A percentile compares a stretch with the other conserved stretches of the same genome.
These are phyloP conservation scores for Elymus sibiricus DNA, from an alignment of 176 grass and related monocot genomes.

Conservation along the genomic window DNA sequence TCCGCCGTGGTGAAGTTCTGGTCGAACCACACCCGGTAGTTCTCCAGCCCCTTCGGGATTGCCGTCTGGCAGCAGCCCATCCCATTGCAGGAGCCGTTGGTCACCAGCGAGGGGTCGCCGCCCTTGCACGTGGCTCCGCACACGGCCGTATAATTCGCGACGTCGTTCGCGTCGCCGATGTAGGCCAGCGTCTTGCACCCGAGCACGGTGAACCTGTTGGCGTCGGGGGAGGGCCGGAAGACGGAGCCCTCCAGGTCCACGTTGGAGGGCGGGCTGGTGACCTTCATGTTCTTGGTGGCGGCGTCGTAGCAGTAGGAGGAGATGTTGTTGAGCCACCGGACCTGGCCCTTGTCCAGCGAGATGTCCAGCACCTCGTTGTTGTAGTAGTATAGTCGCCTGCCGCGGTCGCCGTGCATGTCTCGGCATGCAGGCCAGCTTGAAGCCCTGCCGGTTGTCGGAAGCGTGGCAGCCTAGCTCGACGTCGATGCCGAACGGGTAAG, in stretches of 20 bases:
- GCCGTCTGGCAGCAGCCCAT: neutral
- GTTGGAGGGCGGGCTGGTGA: neutral
- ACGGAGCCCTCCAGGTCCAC: neutral
- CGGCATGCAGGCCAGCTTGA: neutral
- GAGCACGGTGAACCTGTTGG: neutral
- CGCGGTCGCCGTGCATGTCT: neutral
- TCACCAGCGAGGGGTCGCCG: neutral
- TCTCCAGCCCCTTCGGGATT: neutral
- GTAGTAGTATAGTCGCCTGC: neutral
- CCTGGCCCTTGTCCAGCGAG: neutral
- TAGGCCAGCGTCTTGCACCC: neutral
- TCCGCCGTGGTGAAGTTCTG: neutral
- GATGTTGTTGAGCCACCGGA: neutral
- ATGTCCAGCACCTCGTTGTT: neutral
- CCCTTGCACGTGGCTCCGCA: neutral
- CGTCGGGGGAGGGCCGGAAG: neutral
- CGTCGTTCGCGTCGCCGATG: neutral
- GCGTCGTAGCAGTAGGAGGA: neutral
- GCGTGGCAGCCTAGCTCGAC: neutral
- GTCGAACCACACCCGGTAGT: neutral
- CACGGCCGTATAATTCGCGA: neutral
- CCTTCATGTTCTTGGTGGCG: neutral
- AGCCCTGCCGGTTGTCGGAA: neutral
- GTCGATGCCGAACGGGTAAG: neutral
- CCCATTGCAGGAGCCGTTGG: neutral